A percentile compares a stretch with the other conserved stretches of the same genome.
phyloP scores from a whole-genome alignment of 768 basidiomycete species.

The Podaxis sp. region DNA sequence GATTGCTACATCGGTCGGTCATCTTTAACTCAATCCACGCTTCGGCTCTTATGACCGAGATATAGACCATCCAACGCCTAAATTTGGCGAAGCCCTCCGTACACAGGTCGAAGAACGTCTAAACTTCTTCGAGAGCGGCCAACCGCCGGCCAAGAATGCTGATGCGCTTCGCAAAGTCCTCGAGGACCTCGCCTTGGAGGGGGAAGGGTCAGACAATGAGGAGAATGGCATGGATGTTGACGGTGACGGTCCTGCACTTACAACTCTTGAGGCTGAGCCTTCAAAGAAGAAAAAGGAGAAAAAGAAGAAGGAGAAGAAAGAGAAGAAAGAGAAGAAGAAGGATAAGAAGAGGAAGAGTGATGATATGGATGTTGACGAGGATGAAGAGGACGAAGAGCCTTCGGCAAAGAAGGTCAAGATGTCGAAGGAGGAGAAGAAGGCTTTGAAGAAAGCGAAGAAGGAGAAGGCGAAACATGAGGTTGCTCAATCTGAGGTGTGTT shows the following conservation, averaged over 20 bases:
- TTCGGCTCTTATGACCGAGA: conserved; percentile 1
- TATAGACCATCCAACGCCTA: conserved; percentile 79
- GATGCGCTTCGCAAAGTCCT: conserved; percentile 91
- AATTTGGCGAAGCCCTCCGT: conserved; percentile 92
- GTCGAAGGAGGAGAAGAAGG: conserved; percentile 85
- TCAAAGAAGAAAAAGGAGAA: conserved; percentile 58
- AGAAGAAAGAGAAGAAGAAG: conserved; percentile 67
- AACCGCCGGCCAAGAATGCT: conserved; percentile 83
- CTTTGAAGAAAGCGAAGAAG: conserved; percentile 73
- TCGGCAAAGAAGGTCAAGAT: conserved; percentile 69
- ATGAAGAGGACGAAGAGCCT: conserved; percentile 42
- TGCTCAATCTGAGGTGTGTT: conserved; percentile 28
- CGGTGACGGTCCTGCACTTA: conserved; percentile 39
- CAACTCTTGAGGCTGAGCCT: conserved; percentile 52
- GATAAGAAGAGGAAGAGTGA: conserved; percentile 57
- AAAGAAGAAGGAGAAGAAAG: conserved; percentile 54
- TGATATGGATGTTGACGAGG: conserved; percentile 59
- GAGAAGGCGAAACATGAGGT: conserved; percentile 51
- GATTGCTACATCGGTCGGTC: conserved; percentile 84
- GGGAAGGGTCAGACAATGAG: conserved; percentile 41
- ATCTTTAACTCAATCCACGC: background rate
- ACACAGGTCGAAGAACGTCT: conserved; percentile 95
- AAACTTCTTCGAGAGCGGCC: conserved; percentile 89
- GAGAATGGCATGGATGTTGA: conserved; percentile 31
- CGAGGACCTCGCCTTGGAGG: conserved; percentile 66